Percentiles rank a stretch among this genome's conserved stretches.
These are phyloP conservation scores for Hanseniaspora thailandica DNA, from an alignment of 805 yeast genomes.

Conservation along the genomic window DNA sequence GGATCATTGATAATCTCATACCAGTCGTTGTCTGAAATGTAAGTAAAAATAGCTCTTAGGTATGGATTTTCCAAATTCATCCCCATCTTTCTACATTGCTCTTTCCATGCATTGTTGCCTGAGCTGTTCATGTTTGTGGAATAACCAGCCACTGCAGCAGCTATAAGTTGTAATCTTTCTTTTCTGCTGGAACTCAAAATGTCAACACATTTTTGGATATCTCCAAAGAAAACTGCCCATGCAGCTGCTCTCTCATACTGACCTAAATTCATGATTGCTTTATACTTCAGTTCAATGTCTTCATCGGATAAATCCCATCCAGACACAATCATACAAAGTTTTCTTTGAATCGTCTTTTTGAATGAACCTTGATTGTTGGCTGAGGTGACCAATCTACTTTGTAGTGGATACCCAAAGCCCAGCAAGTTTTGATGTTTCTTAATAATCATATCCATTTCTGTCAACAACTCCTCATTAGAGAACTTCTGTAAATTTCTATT, in stretches of 20 bases:
- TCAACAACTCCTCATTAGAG: slow-evolving; percentile 22
- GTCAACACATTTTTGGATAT: slow-evolving; percentile 66
- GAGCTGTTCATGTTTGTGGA: slow-evolving; percentile 40
- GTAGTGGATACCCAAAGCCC: slow-evolving; percentile 18
- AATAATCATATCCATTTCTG: slow-evolving; percentile 30
- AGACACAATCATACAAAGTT: slow-evolving; percentile 66
- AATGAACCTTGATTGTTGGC: slow-evolving; percentile 15
- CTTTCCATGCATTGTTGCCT: slow-evolving; percentile 69
- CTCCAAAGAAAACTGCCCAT: slow-evolving; percentile 92
- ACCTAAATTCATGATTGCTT: slow-evolving; percentile 43
- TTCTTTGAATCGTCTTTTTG: slow-evolving; percentile 48
- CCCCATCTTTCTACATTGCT: slow-evolving; percentile 79
- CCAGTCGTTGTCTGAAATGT: slow-evolving; percentile 90
- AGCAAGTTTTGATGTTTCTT: slow-evolving; percentile 28
- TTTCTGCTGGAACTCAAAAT: slow-evolving; percentile 65
- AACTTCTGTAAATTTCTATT: slow-evolving; percentile 15
- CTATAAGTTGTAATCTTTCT: slow-evolving; percentile 63
- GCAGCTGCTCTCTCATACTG: slow-evolving; percentile 87
- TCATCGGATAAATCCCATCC: slow-evolving; percentile 80
- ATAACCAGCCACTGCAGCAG: slow-evolving; percentile 89
- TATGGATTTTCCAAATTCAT: slow-evolving; percentile 85
- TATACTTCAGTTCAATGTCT: slow-evolving; percentile 61
- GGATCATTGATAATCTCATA: slow-evolving; percentile 88
- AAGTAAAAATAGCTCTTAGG: slow-evolving; percentile 82
- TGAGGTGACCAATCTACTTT: slow-evolving; percentile 16